Base-by-base conservation (phyloP, 495 filamentous ascomycete species). In the Tuber borchii region DNA sequence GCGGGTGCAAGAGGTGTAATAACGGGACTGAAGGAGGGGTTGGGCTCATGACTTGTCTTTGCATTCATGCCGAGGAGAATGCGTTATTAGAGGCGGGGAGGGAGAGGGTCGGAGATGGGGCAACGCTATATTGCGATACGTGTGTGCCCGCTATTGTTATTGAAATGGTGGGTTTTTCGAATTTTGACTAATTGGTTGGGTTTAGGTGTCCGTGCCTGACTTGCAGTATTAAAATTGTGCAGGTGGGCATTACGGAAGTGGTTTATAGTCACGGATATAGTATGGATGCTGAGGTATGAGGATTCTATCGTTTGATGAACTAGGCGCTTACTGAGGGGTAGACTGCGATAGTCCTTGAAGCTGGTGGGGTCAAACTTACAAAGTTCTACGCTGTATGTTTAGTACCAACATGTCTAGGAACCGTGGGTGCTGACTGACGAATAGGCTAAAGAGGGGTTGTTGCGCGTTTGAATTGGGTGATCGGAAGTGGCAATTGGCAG, bases 51-150 rank as follows among this genome's bases (percentile, higher is more conserved):
- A 97, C 95, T 31, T 99, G 95, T 80, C 87, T 97, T 43, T 99
- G 95, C 83, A 88, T 99, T 19, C 95, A 99, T 83, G 95, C 95
- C 0, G 95, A 99, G 85, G 95, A 99, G 85, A 99, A 99, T 84
- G 95, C 95, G 0, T 85, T 99, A 61, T 86, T 99, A 37, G 95
- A 98, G 85, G 95, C 96, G 43, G 95, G 95, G 1, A 87, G 95
- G 77, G 95, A 98, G 84, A 87, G 95, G 34, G 92, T 99, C 78
- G 87, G 93, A 48, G 90, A 91, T 71, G 87, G 91, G 16, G 87
- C 92, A 19, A 91, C 91, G 73, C 86, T 99, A 43, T 99, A 99
- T 83, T 97, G 95, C 82, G 93, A 98, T 83, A 99, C 95, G 83
- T 90, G 83, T 70, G 39, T 46, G 46, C 72, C 43, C 51, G 17